A percentile compares a stretch with the other conserved stretches of the same genome.
These are phyloP conservation scores for Cordyceps militaris DNA, from an alignment of 2,329 filamentous ascomycete species.

Conservation along the genomic window DNA sequence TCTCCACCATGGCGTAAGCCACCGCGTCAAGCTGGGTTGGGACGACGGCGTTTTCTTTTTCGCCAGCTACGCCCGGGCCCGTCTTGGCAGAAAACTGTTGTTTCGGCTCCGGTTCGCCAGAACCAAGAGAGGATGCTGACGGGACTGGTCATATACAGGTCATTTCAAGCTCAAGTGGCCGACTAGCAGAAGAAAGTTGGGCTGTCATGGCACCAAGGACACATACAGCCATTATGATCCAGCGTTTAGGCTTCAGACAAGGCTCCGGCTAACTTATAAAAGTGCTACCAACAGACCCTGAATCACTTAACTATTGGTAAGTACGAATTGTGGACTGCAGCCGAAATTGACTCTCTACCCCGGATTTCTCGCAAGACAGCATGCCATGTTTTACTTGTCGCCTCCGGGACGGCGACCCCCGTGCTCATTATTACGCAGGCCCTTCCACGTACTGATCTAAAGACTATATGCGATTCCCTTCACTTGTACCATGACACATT, in stretches of 20 bases:
- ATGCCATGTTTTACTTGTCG: not conserved
- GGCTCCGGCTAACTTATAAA: not conserved
- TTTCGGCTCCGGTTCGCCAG: not conserved
- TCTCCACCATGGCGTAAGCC: slow-evolving; percentile 8
- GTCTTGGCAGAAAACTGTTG: not conserved
- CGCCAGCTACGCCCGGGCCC: too few relatives aligned
- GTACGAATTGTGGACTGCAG: not conserved
- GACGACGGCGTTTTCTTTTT: too few relatives aligned
- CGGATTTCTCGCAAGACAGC: not conserved
- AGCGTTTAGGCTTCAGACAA: slow-evolving; percentile 1
- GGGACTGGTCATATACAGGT: not conserved
- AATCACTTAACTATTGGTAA: not conserved
- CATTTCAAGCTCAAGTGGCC: too few relatives aligned
- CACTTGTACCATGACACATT: too few relatives aligned
- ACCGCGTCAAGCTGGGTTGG: not conserved
- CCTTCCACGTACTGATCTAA: not conserved
- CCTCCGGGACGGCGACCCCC: not conserved
- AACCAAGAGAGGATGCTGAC: not conserved
- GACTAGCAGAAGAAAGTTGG: too few relatives aligned
- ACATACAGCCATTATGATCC: not conserved
- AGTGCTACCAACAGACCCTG: not conserved
- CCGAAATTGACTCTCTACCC: not conserved
- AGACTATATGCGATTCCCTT: not conserved
- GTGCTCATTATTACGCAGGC: too few relatives aligned
- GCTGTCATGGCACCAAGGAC: not conserved